phyloP scores from a whole-genome alignment of 305 asterid species.

The Rubia tinctorum region DNA sequence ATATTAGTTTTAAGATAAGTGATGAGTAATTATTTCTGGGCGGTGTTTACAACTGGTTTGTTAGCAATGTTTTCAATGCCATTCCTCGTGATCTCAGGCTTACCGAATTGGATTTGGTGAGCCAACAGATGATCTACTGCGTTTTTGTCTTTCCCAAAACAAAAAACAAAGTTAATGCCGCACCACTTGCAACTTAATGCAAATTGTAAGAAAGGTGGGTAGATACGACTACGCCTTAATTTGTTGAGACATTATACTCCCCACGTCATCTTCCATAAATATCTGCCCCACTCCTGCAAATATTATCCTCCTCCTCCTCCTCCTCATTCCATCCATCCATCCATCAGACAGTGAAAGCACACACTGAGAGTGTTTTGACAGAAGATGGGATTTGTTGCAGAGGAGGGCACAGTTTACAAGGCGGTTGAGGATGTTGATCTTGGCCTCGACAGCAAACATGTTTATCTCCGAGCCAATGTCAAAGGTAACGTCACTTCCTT shows the following conservation, averaged over 20 bases:
- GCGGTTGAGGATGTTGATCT: slow-evolving; percentile 61
- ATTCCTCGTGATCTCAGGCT: slow-evolving; percentile 19
- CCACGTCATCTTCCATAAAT: slow-evolving; percentile 10
- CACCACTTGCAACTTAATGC: background rate
- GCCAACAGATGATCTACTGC: background rate
- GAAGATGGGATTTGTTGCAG: slow-evolving; percentile 51
- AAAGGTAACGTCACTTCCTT: slow-evolving; percentile 47
- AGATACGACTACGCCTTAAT: background rate
- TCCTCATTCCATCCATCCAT: background rate
- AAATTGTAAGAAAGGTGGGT: background rate
- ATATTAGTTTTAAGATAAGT: too few relatives aligned
- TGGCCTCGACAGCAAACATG: slow-evolving; percentile 54
- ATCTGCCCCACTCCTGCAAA: background rate
- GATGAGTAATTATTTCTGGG: too few relatives aligned
- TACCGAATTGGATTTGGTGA: background rate
- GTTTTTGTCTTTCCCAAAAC: background rate
- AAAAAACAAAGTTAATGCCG: background rate
- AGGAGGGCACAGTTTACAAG: slow-evolving; percentile 56
- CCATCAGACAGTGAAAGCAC: background rate
- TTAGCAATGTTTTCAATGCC: background rate
- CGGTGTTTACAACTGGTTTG: background rate
- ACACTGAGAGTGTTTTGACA: background rate
- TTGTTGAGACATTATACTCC: background rate
- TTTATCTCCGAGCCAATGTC: slow-evolving; percentile 66
- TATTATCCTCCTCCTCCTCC: background rate